Base-by-base conservation (phyloP, 148 eudicot genomes). In the Cornus kousa region DNA sequence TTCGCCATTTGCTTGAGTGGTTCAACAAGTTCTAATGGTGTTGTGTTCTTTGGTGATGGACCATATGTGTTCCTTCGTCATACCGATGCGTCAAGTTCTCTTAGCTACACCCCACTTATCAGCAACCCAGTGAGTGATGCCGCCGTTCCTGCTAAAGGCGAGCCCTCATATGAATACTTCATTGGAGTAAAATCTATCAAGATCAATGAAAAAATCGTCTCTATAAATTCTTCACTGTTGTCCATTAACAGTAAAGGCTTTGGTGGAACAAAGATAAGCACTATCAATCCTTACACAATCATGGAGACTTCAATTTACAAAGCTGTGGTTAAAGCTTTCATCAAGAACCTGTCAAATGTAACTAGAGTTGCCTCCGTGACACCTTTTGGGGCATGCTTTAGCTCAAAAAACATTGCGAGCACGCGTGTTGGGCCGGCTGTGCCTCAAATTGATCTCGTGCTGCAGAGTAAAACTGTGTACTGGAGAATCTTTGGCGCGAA, bases 401-500 rank as follows among this genome's bases (percentile, higher is more conserved):
- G 77, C 74, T 76, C 86, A 1, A 84, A 77, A 68, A 84, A 69
- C 20, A 69, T 88, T 4, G 64, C 7, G 3, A 77, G 71, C 10
- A 76, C 81, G 1, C 79, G 53, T 6, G 79, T 82, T 0, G 89
- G 88, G 0, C 81, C 80, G 0, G 73, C 68, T 1, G 84, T 88
- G 69, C 88, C 90, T 0, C 2, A 70, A 0, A 81, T 88, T 53
- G 87, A 88, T 71, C 46, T 87, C 12, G 76, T 85, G 37, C 33
- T 87, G 43, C 73, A 87, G 13, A 82, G 74, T 48, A 75, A 73
- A 70, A 80, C 87, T 46, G 79, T 35, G 24, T 43, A 71, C 12
- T 87, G 92, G 90, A 86, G 83, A 37, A 81, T 89, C n/a, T 86
- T 78, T 35, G 89, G 88, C 1, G 82, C 83, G 0, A 91, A 91